These are phyloP conservation scores for Gyrodon lividus DNA, from an alignment of 768 basidiomycete genomes.

Conservation along the genomic window DNA sequence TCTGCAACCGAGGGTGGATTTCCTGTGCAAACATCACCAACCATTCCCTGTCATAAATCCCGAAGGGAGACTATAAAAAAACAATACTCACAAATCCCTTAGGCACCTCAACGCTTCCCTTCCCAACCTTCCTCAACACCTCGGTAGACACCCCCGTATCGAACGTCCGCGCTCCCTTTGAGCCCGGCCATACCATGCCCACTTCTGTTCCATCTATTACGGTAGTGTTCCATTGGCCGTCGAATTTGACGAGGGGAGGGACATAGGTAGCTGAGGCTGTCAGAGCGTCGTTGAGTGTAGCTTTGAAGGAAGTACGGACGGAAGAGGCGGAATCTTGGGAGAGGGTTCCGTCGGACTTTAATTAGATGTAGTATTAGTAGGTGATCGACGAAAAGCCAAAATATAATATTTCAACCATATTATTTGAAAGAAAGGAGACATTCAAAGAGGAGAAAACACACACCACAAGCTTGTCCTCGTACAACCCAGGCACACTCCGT, in stretches of 20 bases:
- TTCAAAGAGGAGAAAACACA: constrained; percentile 20
- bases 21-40: constrained; percentile 44
- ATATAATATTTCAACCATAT: too few species aligned
- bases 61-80: neutral
- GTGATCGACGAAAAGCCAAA: neutral
- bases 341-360: constrained; percentile 39
- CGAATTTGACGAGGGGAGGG: constrained; percentile 54
- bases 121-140: constrained; percentile 57
- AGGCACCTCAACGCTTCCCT: constrained; percentile 63
- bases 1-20: constrained; percentile 72
- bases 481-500: constrained; percentile 75
- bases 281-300: constrained; percentile 63
- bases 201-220: constrained; percentile 12
- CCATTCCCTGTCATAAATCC: neutral
- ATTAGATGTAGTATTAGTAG: neutral
- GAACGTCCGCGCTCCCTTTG: constrained; percentile 52
- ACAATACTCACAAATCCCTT: constrained; percentile 57
- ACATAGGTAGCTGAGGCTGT: constrained; percentile 44
- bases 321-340: constrained; percentile 45
- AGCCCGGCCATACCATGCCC: constrained; percentile 56
- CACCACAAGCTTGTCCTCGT: constrained; percentile 78
- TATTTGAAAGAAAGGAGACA: neutral
- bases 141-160: constrained; percentile 64
- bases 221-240: constrained; percentile 61
- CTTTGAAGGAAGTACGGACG: constrained; percentile 58